Evolutionary conservation across 2,329 filamentous ascomycete genomes (phyloP).

Genomic region (Keithomyces neogunnii): DNA sequence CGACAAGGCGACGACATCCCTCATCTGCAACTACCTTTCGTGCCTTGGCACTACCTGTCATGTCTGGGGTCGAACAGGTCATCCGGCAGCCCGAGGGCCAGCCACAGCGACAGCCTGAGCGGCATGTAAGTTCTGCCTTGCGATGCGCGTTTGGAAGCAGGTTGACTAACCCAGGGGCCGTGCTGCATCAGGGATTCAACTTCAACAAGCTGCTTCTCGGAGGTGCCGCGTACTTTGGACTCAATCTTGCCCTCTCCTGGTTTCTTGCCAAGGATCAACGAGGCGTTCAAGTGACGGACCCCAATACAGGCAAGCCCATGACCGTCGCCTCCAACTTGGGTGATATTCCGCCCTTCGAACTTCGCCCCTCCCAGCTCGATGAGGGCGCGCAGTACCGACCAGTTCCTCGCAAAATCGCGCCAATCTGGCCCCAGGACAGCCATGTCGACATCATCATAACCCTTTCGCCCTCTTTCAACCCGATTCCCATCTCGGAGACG

Average conservation of each 20-base stretch:
- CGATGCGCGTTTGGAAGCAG: background rate
- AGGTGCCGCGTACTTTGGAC: conserved; percentile 46
- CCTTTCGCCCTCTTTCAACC: conserved; percentile 65
- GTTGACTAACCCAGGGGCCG: background rate
- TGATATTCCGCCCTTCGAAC: conserved; percentile 54
- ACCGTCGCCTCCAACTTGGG: conserved; percentile 45
- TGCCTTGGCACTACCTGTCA: background rate
- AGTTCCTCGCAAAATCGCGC: conserved; percentile 64
- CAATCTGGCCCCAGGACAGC: conserved; percentile 79
- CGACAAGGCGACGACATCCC: background rate
- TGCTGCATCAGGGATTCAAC: conserved; percentile 22
- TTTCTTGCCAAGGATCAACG: conserved; percentile 39
- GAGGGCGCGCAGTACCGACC: conserved; percentile 54
- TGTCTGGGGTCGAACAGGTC: conserved; percentile 1
- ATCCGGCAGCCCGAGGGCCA: conserved; percentile 14
- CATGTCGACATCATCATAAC: conserved; percentile 78
- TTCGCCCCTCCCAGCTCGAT: conserved; percentile 53
- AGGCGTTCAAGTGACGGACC: conserved; percentile 39
- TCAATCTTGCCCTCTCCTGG: conserved; percentile 50
- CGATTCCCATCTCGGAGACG: conserved; percentile 57
- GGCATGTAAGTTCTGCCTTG: conserved; percentile 15
- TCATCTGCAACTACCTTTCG: background rate
- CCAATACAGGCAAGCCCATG: conserved; percentile 40
- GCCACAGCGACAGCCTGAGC: conserved; percentile 7
- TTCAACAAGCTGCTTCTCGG: conserved; percentile 42